These are phyloP conservation scores for Xanthoceras sorbifolium DNA, from an alignment of 345 rosid genomes.

Conservation along the genomic window DNA sequence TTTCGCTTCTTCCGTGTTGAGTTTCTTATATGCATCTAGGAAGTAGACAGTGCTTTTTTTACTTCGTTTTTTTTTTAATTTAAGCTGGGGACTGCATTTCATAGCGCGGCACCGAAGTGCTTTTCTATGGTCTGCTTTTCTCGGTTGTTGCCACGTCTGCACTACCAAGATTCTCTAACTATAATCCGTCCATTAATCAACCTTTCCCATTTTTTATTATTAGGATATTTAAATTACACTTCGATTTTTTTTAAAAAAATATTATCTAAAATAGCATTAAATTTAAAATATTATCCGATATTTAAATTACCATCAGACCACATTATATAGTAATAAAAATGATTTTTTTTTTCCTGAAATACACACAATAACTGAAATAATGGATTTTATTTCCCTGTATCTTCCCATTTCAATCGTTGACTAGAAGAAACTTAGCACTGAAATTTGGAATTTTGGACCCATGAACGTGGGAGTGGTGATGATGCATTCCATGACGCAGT, in stretches of 20 bases:
- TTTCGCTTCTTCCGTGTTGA: not conserved
- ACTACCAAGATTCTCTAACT: not conserved
- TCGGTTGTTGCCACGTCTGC: conserved; percentile 9
- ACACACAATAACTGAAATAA: no score
- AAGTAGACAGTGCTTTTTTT: not conserved
- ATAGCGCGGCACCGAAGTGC: not conserved
- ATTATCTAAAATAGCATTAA: no score
- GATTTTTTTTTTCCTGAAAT: no score
- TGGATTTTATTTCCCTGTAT: no score
- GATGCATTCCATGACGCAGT: not conserved
- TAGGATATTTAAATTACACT: no score
- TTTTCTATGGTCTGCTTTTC: not conserved
- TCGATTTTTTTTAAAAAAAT: no score
- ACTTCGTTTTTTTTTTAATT: not conserved
- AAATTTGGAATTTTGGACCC: not conserved
- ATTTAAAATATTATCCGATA: no score
- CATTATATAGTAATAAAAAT: no score
- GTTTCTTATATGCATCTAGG: not conserved
- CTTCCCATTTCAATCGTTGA: no score
- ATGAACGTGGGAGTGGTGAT: not conserved
- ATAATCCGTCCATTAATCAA: not conserved
- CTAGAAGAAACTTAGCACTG: not conserved
- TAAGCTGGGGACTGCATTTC: not conserved
- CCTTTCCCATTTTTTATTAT: not conserved
- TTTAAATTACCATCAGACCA: no score